Evolutionary conservation across 345 rosid species (phyloP).

Genomic region (Citrus maxima): DNA sequence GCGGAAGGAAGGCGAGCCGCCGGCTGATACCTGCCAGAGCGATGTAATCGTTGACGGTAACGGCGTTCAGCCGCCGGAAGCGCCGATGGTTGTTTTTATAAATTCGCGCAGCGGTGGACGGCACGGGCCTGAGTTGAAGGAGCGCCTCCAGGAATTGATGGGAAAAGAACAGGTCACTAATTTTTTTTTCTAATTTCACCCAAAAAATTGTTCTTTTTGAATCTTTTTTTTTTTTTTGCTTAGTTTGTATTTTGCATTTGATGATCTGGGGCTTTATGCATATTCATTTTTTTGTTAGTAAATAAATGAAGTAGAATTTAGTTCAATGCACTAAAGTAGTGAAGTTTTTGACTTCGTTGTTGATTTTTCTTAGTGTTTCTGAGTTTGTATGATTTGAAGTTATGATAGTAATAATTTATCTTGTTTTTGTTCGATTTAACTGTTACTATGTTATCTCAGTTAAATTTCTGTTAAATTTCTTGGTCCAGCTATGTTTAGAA

Average conservation of each 20-base stretch:
- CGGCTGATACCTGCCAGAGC: slow-evolving; percentile 28
- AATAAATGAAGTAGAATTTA: neutral
- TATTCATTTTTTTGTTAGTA: neutral
- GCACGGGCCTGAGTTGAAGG: slow-evolving; percentile 66
- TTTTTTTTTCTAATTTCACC: neutral
- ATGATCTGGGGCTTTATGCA: neutral
- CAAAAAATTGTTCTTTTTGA: too few relatives aligned
- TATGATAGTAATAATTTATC: neutral
- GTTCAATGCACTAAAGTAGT: neutral
- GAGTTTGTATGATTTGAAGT: neutral
- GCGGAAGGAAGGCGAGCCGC: slow-evolving; percentile 41
- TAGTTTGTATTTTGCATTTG: neutral
- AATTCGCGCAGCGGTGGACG: slow-evolving; percentile 88
- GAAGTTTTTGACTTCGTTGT: neutral
- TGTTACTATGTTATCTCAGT: neutral
- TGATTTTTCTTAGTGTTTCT: neutral
- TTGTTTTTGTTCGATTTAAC: neutral
- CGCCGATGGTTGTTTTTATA: slow-evolving; percentile 78
- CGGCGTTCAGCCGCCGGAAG: slow-evolving; percentile 41
- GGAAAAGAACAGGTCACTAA: slow-evolving; percentile 64
- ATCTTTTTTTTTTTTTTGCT: neutral
- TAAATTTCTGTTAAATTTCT: neutral
- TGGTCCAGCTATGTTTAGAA: neutral
- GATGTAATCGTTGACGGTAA: neutral
- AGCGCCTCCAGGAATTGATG: slow-evolving; percentile 68